These are phyloP conservation scores for Eucalyptus marginata DNA, from an alignment of 345 rosid species.

Conservation along the genomic window DNA sequence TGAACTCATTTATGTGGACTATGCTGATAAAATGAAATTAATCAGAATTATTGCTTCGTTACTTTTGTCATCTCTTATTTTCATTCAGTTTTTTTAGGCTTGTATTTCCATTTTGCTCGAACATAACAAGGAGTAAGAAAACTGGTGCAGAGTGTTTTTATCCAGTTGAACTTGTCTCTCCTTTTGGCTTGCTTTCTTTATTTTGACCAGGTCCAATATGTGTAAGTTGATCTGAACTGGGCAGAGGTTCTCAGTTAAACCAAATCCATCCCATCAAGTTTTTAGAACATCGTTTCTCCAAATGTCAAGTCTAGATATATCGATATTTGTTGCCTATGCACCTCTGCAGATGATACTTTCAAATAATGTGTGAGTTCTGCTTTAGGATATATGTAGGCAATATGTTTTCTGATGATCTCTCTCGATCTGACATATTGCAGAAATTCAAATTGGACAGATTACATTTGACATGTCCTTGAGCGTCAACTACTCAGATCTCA, in stretches of 20 bases:
- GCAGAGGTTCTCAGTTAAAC: not conserved
- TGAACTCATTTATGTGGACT: not conserved
- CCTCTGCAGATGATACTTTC: not conserved
- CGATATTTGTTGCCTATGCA: not conserved
- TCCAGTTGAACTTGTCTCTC: not conserved
- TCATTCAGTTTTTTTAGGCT: not conserved
- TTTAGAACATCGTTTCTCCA: not conserved
- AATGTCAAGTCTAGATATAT: not conserved
- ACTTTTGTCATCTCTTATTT: not conserved
- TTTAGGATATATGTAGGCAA: not conserved
- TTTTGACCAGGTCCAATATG: not conserved
- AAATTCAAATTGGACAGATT: conserved; percentile 42
- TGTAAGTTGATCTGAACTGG: not conserved
- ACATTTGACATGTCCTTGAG: conserved; percentile 45
- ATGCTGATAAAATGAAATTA: not conserved
- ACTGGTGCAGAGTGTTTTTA: not conserved
- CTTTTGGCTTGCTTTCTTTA: not conserved
- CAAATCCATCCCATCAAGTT: not conserved
- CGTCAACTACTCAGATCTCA: conserved; percentile 40
- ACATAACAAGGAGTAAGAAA: not conserved
- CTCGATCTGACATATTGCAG: conserved; percentile 14
- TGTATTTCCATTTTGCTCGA: not conserved
- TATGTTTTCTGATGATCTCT: conserved; percentile 2
- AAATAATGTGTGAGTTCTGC: not conserved
- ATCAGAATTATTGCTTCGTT: not conserved